Evolutionary conservation across 225 moss, liverwort and hornwort species (phyloP).

Genomic region (Straminergon stramineum): DNA sequence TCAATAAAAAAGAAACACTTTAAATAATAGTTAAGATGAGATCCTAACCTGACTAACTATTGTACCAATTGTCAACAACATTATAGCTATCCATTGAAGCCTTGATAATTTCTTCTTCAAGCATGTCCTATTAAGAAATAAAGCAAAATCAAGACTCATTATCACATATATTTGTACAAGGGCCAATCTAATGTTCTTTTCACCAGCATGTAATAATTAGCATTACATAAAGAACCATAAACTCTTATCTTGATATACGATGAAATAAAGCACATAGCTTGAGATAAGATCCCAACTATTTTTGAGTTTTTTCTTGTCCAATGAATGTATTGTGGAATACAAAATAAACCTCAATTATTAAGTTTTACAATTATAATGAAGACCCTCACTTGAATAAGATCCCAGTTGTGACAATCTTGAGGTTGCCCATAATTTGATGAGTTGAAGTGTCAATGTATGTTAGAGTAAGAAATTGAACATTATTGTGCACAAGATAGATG

Average conservation of each 20-base stretch:
- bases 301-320: background rate
- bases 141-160: background rate
- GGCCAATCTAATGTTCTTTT: background rate
- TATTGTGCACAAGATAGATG: conserved; percentile 84
- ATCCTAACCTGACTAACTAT: conserved; percentile 70
- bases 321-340: background rate
- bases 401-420: conserved; percentile 91
- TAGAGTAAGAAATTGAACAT: conserved; percentile 80
- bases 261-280: background rate
- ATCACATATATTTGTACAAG: background rate
- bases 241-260: background rate
- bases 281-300: background rate
- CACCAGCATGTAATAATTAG: background rate
- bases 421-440: conserved; percentile 88
- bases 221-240: background rate
- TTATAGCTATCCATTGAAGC: conserved; percentile 88
- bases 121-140: conserved; percentile 26
- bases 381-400: conserved; percentile 60
- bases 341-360: background rate
- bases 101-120: conserved; percentile 64
- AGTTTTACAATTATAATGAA: background rate
- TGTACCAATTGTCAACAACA: conserved; percentile 71
- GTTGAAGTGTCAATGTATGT: conserved; percentile 90
- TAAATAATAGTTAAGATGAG: background rate
- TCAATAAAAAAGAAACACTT: background rate